Percentiles rank a stretch among this genome's conserved stretches.
Evolutionary conservation across 1,284 basidiomycete species (phyloP).

Genomic region (Mycosarcoma maydis): DNA sequence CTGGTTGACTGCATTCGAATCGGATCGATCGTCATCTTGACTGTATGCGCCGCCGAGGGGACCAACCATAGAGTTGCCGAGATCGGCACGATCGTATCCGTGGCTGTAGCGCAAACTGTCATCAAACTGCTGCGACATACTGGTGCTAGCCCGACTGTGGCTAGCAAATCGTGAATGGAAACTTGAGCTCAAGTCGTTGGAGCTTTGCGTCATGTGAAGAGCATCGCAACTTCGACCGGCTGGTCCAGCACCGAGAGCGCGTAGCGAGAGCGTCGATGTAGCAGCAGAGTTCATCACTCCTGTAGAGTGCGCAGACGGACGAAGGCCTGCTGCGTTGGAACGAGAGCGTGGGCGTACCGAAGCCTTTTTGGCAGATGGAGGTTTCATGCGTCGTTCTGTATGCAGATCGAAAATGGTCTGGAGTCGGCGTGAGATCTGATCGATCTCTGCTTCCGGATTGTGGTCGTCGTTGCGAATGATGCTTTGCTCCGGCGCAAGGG

Average conservation of each 20-base stretch:
- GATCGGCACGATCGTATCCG: not conserved
- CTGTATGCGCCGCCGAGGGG: not conserved
- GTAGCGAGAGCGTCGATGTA: conserved; percentile 14
- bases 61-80: conserved; percentile 5
- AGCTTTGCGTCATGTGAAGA: conserved; percentile 14
- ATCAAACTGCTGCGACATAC: conserved; percentile 5
- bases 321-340: conserved; percentile 23
- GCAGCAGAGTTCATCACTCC: conserved; percentile 33
- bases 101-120: not conserved
- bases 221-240: conserved; percentile 44
- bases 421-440: conserved; percentile 45
- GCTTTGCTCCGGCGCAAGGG: conserved; percentile 35
- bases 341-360: conserved; percentile 3
- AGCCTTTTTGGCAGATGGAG: conserved; percentile 11
- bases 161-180: conserved; percentile 16
- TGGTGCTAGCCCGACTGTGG: conserved; percentile 19
- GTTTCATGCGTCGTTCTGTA: conserved; percentile 56
- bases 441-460: conserved; percentile 26
- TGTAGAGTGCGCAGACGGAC: conserved; percentile 33
- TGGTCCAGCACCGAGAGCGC: conserved; percentile 30
- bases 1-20: conserved; percentile 29
- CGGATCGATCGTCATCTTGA: conserved; percentile 7
- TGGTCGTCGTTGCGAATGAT: conserved; percentile 46
- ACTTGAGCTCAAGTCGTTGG: conserved; percentile 12
- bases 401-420: conserved; percentile 58